These are phyloP conservation scores for Perkinsus olseni DNA, from an alignment of 169 alveolate genomes.

Conservation along the genomic window DNA sequence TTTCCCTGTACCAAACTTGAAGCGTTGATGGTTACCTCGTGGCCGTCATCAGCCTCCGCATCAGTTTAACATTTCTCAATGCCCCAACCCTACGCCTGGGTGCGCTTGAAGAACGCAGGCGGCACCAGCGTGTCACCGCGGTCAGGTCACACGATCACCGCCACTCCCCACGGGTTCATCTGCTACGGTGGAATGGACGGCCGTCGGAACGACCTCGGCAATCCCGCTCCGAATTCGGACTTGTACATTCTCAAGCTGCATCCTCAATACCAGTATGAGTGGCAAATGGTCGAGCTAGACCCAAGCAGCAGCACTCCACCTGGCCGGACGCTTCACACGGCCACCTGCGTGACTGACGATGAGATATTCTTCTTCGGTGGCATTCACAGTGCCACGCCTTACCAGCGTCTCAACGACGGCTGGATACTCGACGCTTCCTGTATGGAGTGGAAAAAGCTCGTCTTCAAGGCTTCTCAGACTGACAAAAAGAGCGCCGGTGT, in stretches of 20 bases:
- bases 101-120: not conserved
- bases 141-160: constrained; percentile 17
- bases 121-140: not conserved
- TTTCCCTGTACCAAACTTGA: too few relatives aligned
- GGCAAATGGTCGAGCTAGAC: constrained; percentile 27
- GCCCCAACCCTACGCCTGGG: constrained; percentile 21
- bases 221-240: constrained; percentile 35
- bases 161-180: constrained; percentile 12
- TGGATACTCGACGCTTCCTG: constrained; percentile 29
- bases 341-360: constrained; percentile 18
- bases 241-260: constrained; percentile 22
- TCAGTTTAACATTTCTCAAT: not conserved
- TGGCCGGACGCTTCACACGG: constrained; percentile 29
- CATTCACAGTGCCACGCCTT: constrained; percentile 30
- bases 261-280: not conserved
- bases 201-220: constrained; percentile 34
- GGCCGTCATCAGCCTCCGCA: too few relatives aligned
- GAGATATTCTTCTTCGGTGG: constrained; percentile 34
- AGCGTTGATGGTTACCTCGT: too few relatives aligned
- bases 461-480: constrained; percentile 23
- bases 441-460: constrained; percentile 29
- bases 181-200: constrained; percentile 38
- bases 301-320: constrained; percentile 33
- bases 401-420: constrained; percentile 31
- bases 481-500: constrained; percentile 19